phyloP scores from a whole-genome alignment of 768 basidiomycete genomes.

The Asterophora parasitica region DNA sequence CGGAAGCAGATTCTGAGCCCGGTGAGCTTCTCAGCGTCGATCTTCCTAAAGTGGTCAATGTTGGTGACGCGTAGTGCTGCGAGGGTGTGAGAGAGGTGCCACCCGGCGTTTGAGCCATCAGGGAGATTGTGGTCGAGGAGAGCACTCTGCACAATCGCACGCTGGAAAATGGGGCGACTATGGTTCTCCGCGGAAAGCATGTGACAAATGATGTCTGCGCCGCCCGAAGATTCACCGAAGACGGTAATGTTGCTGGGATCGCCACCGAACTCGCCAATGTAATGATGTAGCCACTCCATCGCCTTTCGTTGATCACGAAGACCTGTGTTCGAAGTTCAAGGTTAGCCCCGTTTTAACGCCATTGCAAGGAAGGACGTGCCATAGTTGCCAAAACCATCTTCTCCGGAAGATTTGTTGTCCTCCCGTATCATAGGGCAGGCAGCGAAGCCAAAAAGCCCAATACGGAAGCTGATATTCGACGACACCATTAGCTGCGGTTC shows the following conservation, averaged over 20 bases:
- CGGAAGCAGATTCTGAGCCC: conserved; percentile 46
- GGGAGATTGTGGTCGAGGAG: conserved; percentile 60
- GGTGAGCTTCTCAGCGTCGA: conserved; percentile 54
- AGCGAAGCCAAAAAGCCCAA: conserved; percentile 77
- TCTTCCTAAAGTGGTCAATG: conserved; percentile 58
- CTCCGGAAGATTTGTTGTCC: conserved; percentile 60
- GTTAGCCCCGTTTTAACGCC: conserved; percentile 6
- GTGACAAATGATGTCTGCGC: conserved; percentile 56
- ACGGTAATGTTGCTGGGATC: conserved; percentile 55
- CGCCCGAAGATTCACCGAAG: conserved; percentile 48
- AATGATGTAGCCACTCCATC: conserved; percentile 57
- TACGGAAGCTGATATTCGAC: conserved; percentile 52
- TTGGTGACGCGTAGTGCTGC: conserved; percentile 47
- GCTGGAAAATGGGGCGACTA: conserved; percentile 56
- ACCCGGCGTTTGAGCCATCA: conserved; percentile 54
- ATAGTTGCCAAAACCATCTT: conserved; percentile 75
- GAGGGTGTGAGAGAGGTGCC: conserved; percentile 63
- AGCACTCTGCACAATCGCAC: conserved; percentile 73
- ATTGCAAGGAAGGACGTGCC: conserved; percentile 31
- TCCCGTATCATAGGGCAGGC: conserved; percentile 59
- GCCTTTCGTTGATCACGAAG: conserved; percentile 61
- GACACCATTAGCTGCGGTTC: conserved; percentile 1
- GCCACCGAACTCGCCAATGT: conserved; percentile 63
- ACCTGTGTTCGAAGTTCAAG: conserved; percentile 29
- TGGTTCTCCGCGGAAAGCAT: conserved; percentile 63